These are phyloP conservation scores for Lasiosphaeria miniovina DNA, from an alignment of 495 filamentous ascomycete species.

Conservation along the genomic window DNA sequence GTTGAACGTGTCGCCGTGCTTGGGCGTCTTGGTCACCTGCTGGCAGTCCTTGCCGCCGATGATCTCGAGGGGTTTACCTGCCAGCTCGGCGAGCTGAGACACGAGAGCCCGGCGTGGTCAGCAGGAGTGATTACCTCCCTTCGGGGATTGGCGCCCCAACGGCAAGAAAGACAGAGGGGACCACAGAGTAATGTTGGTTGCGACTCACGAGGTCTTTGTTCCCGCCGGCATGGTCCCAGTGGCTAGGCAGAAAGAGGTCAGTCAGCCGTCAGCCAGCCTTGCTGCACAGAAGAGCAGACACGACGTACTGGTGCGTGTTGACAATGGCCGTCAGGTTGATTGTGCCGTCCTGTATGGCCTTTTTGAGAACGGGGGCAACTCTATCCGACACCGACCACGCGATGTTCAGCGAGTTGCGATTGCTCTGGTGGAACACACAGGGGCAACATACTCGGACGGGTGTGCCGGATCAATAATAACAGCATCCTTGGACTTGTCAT, in stretches of 20 bases:
- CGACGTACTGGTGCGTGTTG: conserved; percentile 90
- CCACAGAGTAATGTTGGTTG: not conserved
- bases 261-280: no score
- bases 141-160: no score
- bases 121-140: no score
- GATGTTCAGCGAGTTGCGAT: not conserved
- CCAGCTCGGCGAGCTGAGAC: conserved; percentile 64
- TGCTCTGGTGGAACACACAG: not conserved
- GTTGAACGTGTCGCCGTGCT: conserved; percentile 72
- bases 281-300: not conserved
- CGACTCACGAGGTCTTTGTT: conserved; percentile 70
- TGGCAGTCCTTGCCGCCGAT: conserved; percentile 88
- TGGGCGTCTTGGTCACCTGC: conserved; percentile 69
- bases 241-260: conserved; percentile 47
- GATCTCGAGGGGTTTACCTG: conserved; percentile 54
- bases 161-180: no score
- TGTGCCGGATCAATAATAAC: conserved; percentile 95
- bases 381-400: conserved; percentile 39
- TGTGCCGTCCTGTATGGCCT: conserved; percentile 63
- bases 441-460: conserved; percentile 72
- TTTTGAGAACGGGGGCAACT: conserved; percentile 75
- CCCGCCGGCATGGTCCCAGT: conserved; percentile 92
- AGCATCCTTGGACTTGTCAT: conserved; percentile 84
- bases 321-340: conserved; percentile 87
- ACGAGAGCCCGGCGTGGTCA: not conserved